phyloP scores from a whole-genome alignment of 2,329 filamentous ascomycete species.

The Plectosphaerella plurivora region DNA sequence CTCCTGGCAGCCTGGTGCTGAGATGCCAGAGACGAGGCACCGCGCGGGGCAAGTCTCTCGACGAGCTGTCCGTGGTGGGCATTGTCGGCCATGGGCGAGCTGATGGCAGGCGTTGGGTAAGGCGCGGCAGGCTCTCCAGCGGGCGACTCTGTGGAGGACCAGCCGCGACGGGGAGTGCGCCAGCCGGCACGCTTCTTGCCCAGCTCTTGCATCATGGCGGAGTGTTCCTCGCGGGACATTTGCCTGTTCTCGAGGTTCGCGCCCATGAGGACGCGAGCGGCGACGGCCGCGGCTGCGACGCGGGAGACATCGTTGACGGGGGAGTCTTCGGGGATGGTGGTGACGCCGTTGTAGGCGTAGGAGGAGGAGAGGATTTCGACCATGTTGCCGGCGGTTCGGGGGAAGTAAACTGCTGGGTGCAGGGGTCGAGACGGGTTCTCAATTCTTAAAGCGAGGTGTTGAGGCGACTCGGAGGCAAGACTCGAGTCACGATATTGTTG shows the following conservation, averaged over 20 bases:
- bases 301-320: constrained; percentile 10
- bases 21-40: background rate
- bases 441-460: too few relatives aligned
- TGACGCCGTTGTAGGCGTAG: constrained; percentile 11
- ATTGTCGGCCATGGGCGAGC: constrained; percentile 1
- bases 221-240: constrained; percentile 37
- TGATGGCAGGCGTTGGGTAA: background rate
- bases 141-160: constrained; percentile 40
- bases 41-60: constrained; percentile 1
- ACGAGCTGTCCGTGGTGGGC: background rate
- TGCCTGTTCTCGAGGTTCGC: constrained; percentile 15
- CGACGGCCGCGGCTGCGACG: constrained; percentile 11
- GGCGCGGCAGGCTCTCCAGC: constrained; percentile 11
- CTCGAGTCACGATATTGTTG: background rate
- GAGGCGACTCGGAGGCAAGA: too few relatives aligned
- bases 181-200: constrained; percentile 28
- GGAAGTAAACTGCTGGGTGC: too few relatives aligned
- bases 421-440: background rate
- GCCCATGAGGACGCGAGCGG: constrained; percentile 10
- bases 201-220: constrained; percentile 30
- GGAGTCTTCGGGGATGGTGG: constrained; percentile 8
- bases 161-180: constrained; percentile 38
- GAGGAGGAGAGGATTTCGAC: constrained; percentile 24
- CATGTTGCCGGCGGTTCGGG: constrained; percentile 15
- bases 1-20: background rate